Evolutionary conservation across 2,329 filamentous ascomycete genomes (phyloP).

Genomic region (Penicillium sp.): DNA sequence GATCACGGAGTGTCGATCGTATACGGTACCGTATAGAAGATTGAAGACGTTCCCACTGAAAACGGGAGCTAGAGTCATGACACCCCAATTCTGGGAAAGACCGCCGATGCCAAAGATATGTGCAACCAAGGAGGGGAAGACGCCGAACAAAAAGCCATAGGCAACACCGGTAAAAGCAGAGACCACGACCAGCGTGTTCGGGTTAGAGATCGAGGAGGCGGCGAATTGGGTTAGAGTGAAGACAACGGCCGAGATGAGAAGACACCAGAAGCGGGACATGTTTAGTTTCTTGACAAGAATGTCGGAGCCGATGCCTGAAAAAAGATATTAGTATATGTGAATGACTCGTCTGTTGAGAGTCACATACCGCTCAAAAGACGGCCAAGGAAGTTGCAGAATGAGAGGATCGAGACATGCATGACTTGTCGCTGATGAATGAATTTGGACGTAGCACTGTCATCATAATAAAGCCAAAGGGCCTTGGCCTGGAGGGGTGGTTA

Average conservation of each 20-base stretch:
- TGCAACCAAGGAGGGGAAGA: constrained; percentile 85
- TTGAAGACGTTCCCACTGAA: constrained; percentile 92
- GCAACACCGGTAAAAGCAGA: constrained; percentile 83
- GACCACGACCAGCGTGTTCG: constrained; percentile 74
- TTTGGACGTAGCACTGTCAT: constrained; percentile 69
- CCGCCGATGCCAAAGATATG: constrained; percentile 90
- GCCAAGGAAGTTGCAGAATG: constrained; percentile 81
- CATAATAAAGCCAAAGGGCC: constrained; percentile 85
- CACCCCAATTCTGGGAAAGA: constrained; percentile 93
- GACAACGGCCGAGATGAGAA: constrained; percentile 74
- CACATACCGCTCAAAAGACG: constrained; percentile 72
- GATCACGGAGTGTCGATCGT: constrained; percentile 76
- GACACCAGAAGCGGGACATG: constrained; percentile 87
- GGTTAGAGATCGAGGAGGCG: constrained; percentile 75
- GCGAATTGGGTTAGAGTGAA: constrained; percentile 80
- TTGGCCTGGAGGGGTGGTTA: constrained; percentile 53
- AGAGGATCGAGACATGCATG: constrained; percentile 93
- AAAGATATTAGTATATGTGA: constrained; percentile 13
- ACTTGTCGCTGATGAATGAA: constrained; percentile 83
- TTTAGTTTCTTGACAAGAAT: constrained; percentile 79
- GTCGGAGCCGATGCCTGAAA: constrained; percentile 80
- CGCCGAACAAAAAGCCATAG: constrained; percentile 92
- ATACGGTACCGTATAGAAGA: constrained; percentile 81
- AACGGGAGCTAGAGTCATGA: constrained; percentile 88
- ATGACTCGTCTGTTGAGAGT: not conserved